Percentiles rank a stretch among this genome's conserved stretches.
Conservation (phyloP, 345 rosid genomes). For the Gossypium australe region DNA sequence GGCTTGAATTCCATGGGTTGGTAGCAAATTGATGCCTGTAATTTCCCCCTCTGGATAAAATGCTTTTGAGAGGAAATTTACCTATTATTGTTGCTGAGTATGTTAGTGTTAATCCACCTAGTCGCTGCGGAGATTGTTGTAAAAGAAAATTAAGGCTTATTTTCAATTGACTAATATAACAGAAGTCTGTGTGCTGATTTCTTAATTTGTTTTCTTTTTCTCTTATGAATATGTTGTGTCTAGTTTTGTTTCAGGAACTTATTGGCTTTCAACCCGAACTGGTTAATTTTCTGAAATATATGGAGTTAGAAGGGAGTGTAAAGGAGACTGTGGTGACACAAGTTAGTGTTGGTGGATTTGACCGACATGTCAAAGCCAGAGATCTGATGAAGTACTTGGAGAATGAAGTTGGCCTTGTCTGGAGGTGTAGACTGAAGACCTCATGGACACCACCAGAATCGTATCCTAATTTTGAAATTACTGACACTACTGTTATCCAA, state of each 20-base stretch:
- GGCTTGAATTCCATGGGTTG: not conserved
- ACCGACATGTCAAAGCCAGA: conserved; percentile 41
- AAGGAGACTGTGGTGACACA: conserved; percentile 59
- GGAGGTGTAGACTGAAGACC: conserved; percentile 77
- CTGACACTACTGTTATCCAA: conserved; percentile 19
- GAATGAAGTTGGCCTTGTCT: conserved; percentile 47
- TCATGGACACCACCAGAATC: conserved; percentile 88
- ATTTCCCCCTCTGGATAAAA: not conserved
- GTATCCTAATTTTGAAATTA: conserved; percentile 54
- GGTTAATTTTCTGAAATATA: conserved; percentile 12
- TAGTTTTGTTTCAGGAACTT: conserved; percentile 7
- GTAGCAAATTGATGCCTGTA: not conserved
- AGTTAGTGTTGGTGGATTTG: conserved; percentile 76
- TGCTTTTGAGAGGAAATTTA: not conserved
- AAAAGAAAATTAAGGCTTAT: not conserved
- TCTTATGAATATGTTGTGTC: not conserved
- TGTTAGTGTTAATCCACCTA: not conserved
- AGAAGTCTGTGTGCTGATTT: not conserved
- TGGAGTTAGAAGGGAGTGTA: conserved; percentile 34
- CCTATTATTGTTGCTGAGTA: not conserved
- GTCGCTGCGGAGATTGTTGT: not conserved
- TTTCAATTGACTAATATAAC: not conserved
- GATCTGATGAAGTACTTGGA: conserved; percentile 59
- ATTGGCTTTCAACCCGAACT: not conserved
- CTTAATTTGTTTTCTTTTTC: not conserved